Conservation (phyloP, 106 monocot genomes). For the Apostasia shenzhenica region DNA sequence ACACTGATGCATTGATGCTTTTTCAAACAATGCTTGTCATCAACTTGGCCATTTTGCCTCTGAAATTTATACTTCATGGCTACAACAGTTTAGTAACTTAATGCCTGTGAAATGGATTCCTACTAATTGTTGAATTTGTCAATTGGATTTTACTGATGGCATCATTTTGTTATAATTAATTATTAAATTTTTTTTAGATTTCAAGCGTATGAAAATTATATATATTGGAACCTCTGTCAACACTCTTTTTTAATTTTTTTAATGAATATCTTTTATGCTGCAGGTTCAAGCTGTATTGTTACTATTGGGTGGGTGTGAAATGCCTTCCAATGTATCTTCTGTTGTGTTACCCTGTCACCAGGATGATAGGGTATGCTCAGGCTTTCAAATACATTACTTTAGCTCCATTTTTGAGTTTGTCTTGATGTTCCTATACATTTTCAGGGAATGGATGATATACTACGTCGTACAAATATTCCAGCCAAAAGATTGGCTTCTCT, state of each 20-base stretch:
- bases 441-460: conserved; percentile 74
- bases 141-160: too few species aligned
- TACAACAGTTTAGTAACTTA: too few species aligned
- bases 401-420: not conserved
- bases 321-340: conserved; percentile 35
- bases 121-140: too few species aligned
- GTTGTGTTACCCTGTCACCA: conserved; percentile 28
- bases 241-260: not conserved
- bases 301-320: conserved; percentile 66
- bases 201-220: too few species aligned
- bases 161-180: too few species aligned
- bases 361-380: conserved; percentile 37
- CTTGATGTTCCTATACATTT: conserved; percentile 2
- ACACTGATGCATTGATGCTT: too few species aligned
- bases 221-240: not conserved
- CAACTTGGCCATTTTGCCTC: too few species aligned
- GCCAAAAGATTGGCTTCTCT: conserved; percentile 79
- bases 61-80: too few species aligned
- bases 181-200: too few species aligned
- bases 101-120: too few species aligned
- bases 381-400: conserved; percentile 4
- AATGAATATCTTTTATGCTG: not conserved
- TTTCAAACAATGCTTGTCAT: too few species aligned
- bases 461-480: conserved; percentile 56
- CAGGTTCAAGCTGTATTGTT: conserved; percentile 94